Base-by-base conservation (phyloP, 768 basidiomycete species). In the Auricularia cornea region DNA sequence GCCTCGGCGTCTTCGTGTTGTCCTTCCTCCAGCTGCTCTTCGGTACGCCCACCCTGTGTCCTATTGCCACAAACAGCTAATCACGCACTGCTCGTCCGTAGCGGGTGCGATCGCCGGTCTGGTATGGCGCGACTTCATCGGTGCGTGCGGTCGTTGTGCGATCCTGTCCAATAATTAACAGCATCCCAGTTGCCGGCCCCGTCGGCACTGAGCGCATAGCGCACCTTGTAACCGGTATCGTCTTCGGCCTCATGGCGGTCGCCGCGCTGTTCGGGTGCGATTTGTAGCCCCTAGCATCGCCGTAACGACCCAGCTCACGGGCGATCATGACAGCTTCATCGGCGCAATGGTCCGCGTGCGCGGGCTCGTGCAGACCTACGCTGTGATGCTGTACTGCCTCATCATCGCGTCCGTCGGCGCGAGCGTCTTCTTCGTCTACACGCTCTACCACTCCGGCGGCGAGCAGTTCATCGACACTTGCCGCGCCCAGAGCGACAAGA, bases 271-370 rank as follows among this genome's bases (percentile, higher is more conserved):
- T 86, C 8, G 87, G 87, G 87, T 87, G 66, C 63, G 77, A 20
- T 18, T 3, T 54, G 12, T 51, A 18, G 3, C 44, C 23, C 61
- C 65, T 16, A 63, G 30, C 62, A 59, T n/a, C n/a, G 40, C 32
- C 40, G 41, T 51, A 48, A 6, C 44, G 20, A 20, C 16, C 6
- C 44, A 48, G 20, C 12, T 20, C 44, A 20, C 18, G n/a, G n/a
- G n/a, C 16, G 23, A 16, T 64, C n/a, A 32, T 33, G 5, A 56
- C 68, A 88, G 87, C 29, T 81, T 89, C 62, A 77, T 85, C 33
- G 87, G 87, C 20, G 80, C 79, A 1, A 76, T 87, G 62, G 81
- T 83, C 44, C 81, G 82, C 69, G 87, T 87, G 68, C 84, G 84
- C 72, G 68, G 76, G 2, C 85, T 89, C 68, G 77, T 84, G 59